Evolutionary conservation across 371 early-diverging fungal genomes (phyloP), one percentile per base, ranked within the genome.

Genomic region (Parasitella parasitica): DNA sequence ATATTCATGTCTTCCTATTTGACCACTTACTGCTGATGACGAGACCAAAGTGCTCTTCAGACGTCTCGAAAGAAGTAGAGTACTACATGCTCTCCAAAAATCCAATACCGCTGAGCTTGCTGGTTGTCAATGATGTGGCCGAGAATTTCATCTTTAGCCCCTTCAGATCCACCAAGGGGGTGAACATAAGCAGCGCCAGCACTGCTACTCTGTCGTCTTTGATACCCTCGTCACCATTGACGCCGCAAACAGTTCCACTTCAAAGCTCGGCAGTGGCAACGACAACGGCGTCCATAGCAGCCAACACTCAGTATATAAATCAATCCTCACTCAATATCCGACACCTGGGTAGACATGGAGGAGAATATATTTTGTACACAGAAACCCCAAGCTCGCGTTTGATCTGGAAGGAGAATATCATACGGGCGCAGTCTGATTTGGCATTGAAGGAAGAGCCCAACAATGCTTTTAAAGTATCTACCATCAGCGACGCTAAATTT

Each of bases 1-100:
- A 90, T 15, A 57, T 95, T 6, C 76, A 78, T 36, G 85, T 94
- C 27, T 91, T 93, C 67, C 72, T 96, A 37, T 91, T 96, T 51
- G 97, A 96, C 67, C 93, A 96, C 72, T 68, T 84, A 41, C 72
- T 96, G 6, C 67, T 96, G 9, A 74, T 96, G 81, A 86, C 93
- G 34, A 91, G 89, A 68, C 77, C 77, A 11, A 43, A 43, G 32
- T 11, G 32, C 30, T 13, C 50, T 54, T 8, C 12, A n/a, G 24
- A n/a, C 8, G 4, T 16, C 9, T 63, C 68, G 77, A 76, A 38
- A 74, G 75, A 54, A 38, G 78, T 80, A 8, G 77, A 78, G 43
- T 86, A 82, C 69, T 76, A 80, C 20, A 20, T 8, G 18, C 43
- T 56, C 4, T 83, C 72, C 58, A 82, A 83, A 65, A 65, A 67